Percentiles rank a stretch among this genome's conserved stretches.
Evolutionary conservation across 805 yeast species (phyloP).

Genomic region (Starmerella stigmatis): DNA sequence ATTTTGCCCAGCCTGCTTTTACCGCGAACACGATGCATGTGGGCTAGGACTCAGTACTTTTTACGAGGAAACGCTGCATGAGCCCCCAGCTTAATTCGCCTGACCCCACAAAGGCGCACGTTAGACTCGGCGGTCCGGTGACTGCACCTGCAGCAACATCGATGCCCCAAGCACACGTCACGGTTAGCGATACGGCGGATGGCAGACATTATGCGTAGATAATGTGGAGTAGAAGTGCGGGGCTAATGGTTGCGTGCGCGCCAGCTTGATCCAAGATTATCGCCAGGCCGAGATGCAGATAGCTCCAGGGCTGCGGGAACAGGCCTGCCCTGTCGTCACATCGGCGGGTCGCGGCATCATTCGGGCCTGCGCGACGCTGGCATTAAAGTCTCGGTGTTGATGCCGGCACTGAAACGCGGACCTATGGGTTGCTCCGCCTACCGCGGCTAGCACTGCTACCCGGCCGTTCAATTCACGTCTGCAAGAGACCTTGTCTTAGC

Average conservation of each 20-base stretch:
- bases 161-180: not conserved
- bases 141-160: not conserved
- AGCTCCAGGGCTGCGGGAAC: not conserved
- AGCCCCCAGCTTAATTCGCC: not conserved
- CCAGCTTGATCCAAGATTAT: not conserved
- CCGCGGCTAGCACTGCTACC: too few species aligned
- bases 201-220: not conserved
- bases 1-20: slow-evolving; percentile 11
- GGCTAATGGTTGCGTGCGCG: not conserved
- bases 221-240: slow-evolving; percentile 2
- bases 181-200: not conserved
- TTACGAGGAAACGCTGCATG: slow-evolving; percentile 10
- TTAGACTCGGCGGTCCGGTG: not conserved
- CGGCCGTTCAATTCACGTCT: too few species aligned
- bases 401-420: too few species aligned
- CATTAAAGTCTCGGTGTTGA: too few species aligned
- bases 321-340: too few species aligned
- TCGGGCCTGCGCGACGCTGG: too few species aligned
- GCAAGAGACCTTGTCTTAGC: too few species aligned
- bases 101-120: slow-evolving; percentile 1
- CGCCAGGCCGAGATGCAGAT: not conserved
- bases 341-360: too few species aligned
- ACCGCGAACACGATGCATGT: slow-evolving; percentile 12
- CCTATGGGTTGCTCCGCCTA: too few species aligned
- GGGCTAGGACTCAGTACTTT: slow-evolving; percentile 16